Evolutionary conservation across 306 rosid genomes (phyloP).

Genomic region (Purshia tridentata): DNA sequence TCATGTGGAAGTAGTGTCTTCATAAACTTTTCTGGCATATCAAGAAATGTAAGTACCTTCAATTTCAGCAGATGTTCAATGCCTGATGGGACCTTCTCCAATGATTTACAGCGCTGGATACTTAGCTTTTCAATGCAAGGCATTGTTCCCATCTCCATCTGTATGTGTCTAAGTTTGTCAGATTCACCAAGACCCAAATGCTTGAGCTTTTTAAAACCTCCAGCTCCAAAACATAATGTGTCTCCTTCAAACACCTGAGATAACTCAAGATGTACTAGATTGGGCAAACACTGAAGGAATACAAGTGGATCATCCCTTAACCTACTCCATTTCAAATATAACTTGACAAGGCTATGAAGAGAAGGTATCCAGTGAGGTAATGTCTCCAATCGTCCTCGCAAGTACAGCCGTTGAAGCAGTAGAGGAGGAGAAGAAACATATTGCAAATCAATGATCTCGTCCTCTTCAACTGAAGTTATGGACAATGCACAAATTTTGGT

Average conservation of each 20-base stretch:
- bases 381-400: conserved; percentile 30
- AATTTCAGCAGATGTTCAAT: conserved; percentile 20
- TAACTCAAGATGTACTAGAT: conserved; percentile 18
- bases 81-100: conserved; percentile 24
- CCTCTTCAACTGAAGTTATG: conserved; percentile 21
- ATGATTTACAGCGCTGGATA: conserved; percentile 16
- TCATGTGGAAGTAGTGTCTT: conserved; percentile 5
- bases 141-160: conserved; percentile 16
- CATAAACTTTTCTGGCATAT: conserved; percentile 24
- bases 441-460: conserved; percentile 25
- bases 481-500: conserved; percentile 19
- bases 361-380: conserved; percentile 35
- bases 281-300: conserved; percentile 25
- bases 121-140: conserved; percentile 12
- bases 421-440: conserved; percentile 30
- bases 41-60: conserved; percentile 17
- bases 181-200: background rate
- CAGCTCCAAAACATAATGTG: background rate
- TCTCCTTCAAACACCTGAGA: conserved; percentile 12
- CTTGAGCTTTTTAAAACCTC: conserved; percentile 20
- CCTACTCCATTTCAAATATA: conserved; percentile 26
- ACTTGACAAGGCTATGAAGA: conserved; percentile 16
- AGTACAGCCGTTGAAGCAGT: conserved; percentile 24
- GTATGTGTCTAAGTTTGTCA: background rate
- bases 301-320: conserved; percentile 28